These are phyloP conservation scores for Ganoderma multipileum DNA, from an alignment of 1,284 basidiomycete genomes.

Conservation along the genomic window DNA sequence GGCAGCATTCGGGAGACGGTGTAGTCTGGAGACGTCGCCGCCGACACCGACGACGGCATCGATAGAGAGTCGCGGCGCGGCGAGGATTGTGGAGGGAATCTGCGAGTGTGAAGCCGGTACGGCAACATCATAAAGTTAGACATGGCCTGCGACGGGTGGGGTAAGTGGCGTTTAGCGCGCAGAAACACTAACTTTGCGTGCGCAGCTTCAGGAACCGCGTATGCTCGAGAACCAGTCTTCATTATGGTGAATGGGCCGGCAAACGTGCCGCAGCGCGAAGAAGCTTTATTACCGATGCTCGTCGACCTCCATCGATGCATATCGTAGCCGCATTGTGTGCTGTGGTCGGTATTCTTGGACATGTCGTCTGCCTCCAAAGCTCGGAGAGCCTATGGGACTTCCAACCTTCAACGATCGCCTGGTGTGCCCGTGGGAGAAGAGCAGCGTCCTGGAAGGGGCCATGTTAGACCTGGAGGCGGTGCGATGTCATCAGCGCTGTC, in stretches of 20 bases:
- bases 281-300: background rate
- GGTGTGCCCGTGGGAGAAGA: slow-evolving; percentile 9
- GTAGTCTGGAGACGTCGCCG: background rate
- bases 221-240: background rate
- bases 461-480: slow-evolving; percentile 11
- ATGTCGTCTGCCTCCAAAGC: background rate
- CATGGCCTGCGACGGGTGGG: background rate
- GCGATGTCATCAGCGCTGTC: slow-evolving; percentile 21
- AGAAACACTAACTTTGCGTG: slow-evolving; percentile 20
- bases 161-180: background rate
- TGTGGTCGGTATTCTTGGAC: background rate
- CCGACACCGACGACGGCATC: background rate
- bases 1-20: background rate
- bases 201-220: slow-evolving; percentile 6
- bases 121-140: background rate
- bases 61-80: background rate
- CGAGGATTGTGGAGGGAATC: background rate
- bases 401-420: slow-evolving; percentile 1
- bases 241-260: background rate
- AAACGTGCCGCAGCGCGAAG: slow-evolving; percentile 11
- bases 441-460: slow-evolving; percentile 4
- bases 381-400: background rate
- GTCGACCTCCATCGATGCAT: background rate
- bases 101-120: slow-evolving; percentile 1
- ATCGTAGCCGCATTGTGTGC: background rate